Conservation (phyloP, 1,284 basidiomycete species). For the Ceratobasidium sp. region DNA sequence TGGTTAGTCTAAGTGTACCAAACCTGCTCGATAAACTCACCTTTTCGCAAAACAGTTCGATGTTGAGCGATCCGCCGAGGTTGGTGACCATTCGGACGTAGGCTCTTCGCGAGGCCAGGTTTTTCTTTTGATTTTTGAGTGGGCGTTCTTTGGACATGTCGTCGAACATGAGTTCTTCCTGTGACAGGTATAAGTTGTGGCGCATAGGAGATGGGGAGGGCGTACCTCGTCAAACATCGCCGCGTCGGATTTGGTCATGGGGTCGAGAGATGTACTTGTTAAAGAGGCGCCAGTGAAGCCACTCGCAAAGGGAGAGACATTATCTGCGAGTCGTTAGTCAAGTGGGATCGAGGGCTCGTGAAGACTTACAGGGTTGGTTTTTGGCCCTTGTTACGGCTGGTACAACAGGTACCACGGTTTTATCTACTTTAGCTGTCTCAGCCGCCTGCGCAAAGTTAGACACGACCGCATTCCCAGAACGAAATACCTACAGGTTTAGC, state of each 20-base stretch:
- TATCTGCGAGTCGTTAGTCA: conserved; percentile 62
- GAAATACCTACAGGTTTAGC: not conserved
- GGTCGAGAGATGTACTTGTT: conserved; percentile 90
- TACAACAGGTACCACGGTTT: conserved; percentile 49
- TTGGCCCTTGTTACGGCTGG: conserved; percentile 48
- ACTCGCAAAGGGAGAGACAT: conserved; percentile 87
- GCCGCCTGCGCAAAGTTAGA: not conserved
- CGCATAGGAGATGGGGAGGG: conserved; percentile 13
- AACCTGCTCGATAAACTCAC: conserved; percentile 49
- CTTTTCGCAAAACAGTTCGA: conserved; percentile 92
- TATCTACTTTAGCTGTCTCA: conserved; percentile 30
- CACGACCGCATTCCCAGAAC: not conserved
- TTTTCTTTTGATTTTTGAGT: conserved; percentile 89
- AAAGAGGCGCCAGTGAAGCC: conserved; percentile 92
- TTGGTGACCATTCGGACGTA: conserved; percentile 92
- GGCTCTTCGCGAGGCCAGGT: conserved; percentile 84
- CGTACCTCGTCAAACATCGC: conserved; percentile 87
- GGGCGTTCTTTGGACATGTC: conserved; percentile 77
- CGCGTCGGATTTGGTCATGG: conserved; percentile 76
- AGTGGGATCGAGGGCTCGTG: not conserved
- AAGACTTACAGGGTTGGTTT: conserved; percentile 65
- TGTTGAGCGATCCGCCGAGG: conserved; percentile 82
- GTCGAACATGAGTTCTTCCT: conserved; percentile 94
- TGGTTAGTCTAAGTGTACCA: not conserved
- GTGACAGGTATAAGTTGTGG: not conserved